Base-by-base conservation (phyloP, 1,139 yeast species). In the Kodamaea derodonti region DNA sequence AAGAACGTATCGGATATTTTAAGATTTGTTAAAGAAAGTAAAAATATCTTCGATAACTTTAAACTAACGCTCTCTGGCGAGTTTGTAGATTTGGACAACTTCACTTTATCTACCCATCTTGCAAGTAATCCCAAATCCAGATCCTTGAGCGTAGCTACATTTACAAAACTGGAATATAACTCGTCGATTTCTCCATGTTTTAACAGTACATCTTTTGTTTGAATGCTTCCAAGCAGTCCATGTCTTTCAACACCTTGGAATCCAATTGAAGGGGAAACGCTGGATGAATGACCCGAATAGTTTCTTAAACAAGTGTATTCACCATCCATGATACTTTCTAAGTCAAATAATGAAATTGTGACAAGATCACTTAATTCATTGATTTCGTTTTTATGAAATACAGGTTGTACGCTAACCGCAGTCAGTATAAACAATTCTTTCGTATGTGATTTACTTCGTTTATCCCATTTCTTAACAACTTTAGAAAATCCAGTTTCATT, bases 401-500 rank as follows among this genome's bases (percentile, higher is more conserved):
- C 95, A 0, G 98, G 98, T 56, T 92, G 98, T 2, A 92, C 95
- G 43, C 87, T 87, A 9, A 92, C 96, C 0, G 97, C 97, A 1
- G 97, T 81, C 33, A 87, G 81, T 30, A 92, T 72, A 55, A 90
- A 92, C 35, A 92, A 69, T 56, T 92, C 98, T 54, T 88, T 88
- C 8, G 97, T 90, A 48, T 87, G 95, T 2, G 95, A 85, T 50
- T 90, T 88, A 14, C 97, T 87, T 41, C 97, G 71, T 60, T 92
- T 92, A 59, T 92, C 98, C 98, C 98, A 92, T 63, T 92, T 92
- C 56, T 92, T 92, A 48, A 92, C 75, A 23, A 87, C 97, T 60
- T 92, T 92, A 20, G 94, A 81, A 59, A 92, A 92, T 13, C 97
- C 98, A 0, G 95, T 87, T 51, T 92, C 96, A 54, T 92, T 92